Evolutionary conservation across 2,329 filamentous ascomycete genomes (phyloP).

Genomic region (Verticillium longisporum): DNA sequence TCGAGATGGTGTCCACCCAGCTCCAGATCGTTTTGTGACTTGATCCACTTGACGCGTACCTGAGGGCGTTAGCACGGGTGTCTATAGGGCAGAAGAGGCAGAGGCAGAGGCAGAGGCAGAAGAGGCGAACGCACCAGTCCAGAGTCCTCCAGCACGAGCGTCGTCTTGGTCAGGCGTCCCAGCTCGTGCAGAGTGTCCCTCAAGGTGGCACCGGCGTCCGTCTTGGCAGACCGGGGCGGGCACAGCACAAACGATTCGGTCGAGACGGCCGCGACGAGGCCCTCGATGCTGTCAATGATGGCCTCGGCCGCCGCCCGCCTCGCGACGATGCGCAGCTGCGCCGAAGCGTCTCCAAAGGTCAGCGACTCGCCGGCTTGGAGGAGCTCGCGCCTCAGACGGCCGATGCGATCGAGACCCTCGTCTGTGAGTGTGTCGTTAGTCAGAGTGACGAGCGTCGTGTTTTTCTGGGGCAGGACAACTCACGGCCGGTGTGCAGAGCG

Average conservation of each 20-base stretch:
- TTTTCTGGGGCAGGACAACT: neutral
- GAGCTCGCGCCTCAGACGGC: neutral
- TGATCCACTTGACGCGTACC: neutral
- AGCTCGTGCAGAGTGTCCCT: neutral
- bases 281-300: slow-evolving; percentile 24
- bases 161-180: neutral
- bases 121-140: neutral
- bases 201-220: neutral
- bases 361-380: neutral
- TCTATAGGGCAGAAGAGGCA: neutral
- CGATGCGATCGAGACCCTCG: neutral
- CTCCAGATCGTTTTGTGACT: slow-evolving; percentile 6
- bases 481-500: neutral
- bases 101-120: neutral
- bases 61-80: neutral
- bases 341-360: neutral
- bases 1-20: slow-evolving; percentile 4
- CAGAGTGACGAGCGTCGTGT: neutral
- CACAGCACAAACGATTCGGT: neutral
- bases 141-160: neutral
- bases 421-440: neutral
- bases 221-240: neutral
- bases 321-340: slow-evolving; percentile 24
- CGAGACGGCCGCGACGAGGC: slow-evolving; percentile 14
- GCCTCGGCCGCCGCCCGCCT: slow-evolving; percentile 24